Percentiles rank a stretch among this genome's conserved stretches.
These are phyloP conservation scores for Solanum chaucha DNA, from an alignment of 257 asterid species.

Conservation along the genomic window DNA sequence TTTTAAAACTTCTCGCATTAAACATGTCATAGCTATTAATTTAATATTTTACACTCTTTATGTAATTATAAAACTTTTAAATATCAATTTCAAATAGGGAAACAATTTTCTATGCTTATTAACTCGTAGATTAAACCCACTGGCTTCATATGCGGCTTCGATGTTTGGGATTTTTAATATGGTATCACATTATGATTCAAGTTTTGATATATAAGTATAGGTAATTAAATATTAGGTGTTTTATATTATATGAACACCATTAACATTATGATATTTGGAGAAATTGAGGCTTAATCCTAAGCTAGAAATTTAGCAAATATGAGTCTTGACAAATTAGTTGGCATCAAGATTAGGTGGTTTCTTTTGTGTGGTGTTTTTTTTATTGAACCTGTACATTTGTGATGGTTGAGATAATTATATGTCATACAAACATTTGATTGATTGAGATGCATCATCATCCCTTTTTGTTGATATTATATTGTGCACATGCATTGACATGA, in stretches of 20 bases:
- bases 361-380: neutral
- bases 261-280: too few species aligned
- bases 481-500: neutral
- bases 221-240: too few species aligned
- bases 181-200: too few species aligned
- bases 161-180: too few species aligned
- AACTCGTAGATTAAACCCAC: too few species aligned
- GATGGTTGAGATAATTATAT: neutral
- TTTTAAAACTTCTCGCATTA: neutral
- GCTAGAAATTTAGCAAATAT: neutral
- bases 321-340: neutral
- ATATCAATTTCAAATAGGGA: neutral
- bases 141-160: too few species aligned
- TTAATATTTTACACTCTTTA: too few species aligned
- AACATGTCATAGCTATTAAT: neutral
- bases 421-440: neutral
- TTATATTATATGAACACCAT: too few species aligned
- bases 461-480: too few species aligned
- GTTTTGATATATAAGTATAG: too few species aligned
- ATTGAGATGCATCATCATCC: neutral
- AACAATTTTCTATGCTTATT: neutral
- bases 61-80: too few species aligned
- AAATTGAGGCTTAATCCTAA: too few species aligned
- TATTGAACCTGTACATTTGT: neutral
- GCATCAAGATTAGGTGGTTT: neutral